Percentiles rank a stretch among this genome's conserved stretches.
Evolutionary conservation across 306 rosid genomes (phyloP).

Genomic region (Fagus crenata): DNA sequence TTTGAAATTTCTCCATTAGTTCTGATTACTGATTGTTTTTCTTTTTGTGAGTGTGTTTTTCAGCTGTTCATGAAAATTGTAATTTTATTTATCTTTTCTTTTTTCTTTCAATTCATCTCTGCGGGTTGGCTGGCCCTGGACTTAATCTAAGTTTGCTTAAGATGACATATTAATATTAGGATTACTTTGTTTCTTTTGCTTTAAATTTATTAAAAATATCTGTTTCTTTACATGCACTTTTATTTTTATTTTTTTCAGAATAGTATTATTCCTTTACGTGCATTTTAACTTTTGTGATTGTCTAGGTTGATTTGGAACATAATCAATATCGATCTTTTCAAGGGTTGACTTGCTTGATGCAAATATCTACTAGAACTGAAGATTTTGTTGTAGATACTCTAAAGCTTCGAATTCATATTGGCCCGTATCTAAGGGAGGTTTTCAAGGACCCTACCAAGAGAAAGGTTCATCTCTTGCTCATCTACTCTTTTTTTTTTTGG

Average conservation of each 20-base stretch:
- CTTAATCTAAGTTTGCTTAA: not conserved
- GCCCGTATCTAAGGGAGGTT: constrained; percentile 84
- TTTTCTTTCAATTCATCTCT: not conserved
- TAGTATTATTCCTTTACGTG: not conserved
- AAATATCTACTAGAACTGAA: constrained; percentile 88
- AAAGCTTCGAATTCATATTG: constrained; percentile 83
- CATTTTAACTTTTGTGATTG: constrained; percentile 15
- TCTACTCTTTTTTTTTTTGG: not conserved
- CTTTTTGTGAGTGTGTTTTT: not conserved
- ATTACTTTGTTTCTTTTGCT: not conserved
- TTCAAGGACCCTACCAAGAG: constrained; percentile 90
- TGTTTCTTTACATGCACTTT: not conserved
- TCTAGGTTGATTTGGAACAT: constrained; percentile 93
- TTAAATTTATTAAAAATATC: not conserved
- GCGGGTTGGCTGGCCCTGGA: not conserved
- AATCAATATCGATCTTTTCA: constrained; percentile 95
- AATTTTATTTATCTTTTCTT: not conserved
- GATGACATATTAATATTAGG: not conserved
- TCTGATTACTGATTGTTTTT: not conserved
- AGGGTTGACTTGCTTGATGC: constrained; percentile 97
- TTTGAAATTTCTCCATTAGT: not conserved
- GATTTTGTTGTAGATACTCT: constrained; percentile 89
- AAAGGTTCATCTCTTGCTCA: constrained; percentile 53
- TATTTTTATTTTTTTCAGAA: not conserved
- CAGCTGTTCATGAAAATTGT: not conserved